Conservation (phyloP, 345 rosid species). For the Corymbia maculata region DNA sequence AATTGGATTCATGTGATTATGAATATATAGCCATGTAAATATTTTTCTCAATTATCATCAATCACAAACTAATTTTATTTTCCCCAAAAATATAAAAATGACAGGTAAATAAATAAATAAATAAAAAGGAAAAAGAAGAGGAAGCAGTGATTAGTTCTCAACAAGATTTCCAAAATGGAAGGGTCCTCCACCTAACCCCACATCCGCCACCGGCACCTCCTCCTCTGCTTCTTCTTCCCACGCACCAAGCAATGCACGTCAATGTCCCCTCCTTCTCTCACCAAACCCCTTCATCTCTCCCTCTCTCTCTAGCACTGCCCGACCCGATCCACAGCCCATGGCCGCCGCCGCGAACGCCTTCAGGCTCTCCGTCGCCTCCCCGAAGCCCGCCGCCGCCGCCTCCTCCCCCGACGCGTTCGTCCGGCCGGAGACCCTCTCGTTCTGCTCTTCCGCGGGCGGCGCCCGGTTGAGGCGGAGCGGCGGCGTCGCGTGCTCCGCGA, state of each 20-base stretch:
- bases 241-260: background rate
- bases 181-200: background rate
- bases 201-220: background rate
- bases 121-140: background rate
- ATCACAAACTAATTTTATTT: background rate
- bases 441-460: constrained; percentile 14
- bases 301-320: background rate
- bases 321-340: constrained; percentile 13
- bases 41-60: background rate
- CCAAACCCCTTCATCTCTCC: background rate
- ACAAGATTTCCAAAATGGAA: background rate
- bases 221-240: background rate
- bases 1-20: background rate
- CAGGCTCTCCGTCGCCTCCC: constrained; percentile 27
- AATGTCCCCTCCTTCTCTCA: background rate
- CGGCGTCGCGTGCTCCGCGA: constrained; percentile 5
- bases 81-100: background rate
- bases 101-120: background rate
- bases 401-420: background rate
- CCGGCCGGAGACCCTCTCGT: constrained; percentile 15
- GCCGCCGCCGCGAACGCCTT: constrained; percentile 42
- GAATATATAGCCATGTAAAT: background rate
- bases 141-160: background rate
- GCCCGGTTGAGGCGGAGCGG: constrained; percentile 12
- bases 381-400: constrained; percentile 8